phyloP scores from a whole-genome alignment of 441 rosid genomes.

The Francoa sonchifolia region DNA sequence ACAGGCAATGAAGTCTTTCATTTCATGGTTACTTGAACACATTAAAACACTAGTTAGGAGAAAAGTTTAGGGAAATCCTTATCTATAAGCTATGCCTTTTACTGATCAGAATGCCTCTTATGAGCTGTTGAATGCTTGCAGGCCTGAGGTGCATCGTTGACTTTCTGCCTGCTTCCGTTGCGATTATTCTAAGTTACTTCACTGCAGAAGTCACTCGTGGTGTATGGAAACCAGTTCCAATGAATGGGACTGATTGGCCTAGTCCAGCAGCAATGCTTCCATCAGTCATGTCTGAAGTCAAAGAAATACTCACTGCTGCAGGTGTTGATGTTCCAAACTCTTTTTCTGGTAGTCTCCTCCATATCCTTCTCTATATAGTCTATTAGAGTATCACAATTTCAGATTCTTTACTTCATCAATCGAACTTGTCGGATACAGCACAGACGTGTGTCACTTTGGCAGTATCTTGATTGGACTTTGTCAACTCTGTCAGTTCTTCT shows the following conservation, averaged over 20 bases:
- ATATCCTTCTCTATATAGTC: neutral
- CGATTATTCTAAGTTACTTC: conserved; percentile 41
- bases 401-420: no score
- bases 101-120: neutral
- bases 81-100: neutral
- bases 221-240: conserved; percentile 53
- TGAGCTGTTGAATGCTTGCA: conserved; percentile 18
- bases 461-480: no score
- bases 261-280: conserved; percentile 45
- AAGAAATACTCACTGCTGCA: conserved; percentile 37
- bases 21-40: no score
- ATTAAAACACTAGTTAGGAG: neutral
- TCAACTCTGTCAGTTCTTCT: no score
- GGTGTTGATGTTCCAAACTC: conserved; percentile 34
- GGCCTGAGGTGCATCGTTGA: conserved; percentile 61
- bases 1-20: conserved; percentile 31
- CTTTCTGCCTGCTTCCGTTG: conserved; percentile 58
- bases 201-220: conserved; percentile 58
- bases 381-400: no score
- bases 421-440: no score
- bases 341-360: conserved; percentile 25
- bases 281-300: conserved; percentile 40
- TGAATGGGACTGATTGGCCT: conserved; percentile 74
- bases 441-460: no score
- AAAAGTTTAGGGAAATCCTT: no score